These are phyloP conservation scores for Candolleomyces aberdarensis DNA, from an alignment of 768 basidiomycete species.

Conservation along the genomic window DNA sequence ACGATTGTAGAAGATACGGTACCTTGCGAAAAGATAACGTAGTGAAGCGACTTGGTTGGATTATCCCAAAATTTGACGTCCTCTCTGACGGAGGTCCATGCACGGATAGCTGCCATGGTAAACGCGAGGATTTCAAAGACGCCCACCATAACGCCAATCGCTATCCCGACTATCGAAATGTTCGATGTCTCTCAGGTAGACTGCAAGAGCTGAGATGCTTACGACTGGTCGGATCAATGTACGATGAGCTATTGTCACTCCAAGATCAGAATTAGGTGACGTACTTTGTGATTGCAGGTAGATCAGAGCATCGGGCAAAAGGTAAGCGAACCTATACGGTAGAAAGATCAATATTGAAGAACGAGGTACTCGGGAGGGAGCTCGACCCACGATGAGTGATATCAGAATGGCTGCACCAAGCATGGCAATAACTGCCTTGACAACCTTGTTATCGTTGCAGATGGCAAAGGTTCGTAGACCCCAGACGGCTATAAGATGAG, in stretches of 20 bases:
- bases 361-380: no score
- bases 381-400: no score
- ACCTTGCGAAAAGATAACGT: conserved; percentile 11
- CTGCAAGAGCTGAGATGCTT: neutral
- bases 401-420: no score
- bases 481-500: neutral
- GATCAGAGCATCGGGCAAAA: neutral
- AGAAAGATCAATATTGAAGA: no score
- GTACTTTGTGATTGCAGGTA: neutral
- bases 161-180: neutral
- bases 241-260: no score
- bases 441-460: neutral
- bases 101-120: conserved; percentile 2
- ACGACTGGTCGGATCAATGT: conserved; percentile 1
- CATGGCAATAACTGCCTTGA: neutral
- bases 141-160: neutral
- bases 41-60: conserved; percentile 1
- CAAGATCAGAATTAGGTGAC: no score
- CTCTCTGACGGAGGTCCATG: conserved; percentile 1
- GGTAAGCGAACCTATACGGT: neutral
- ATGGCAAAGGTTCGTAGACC: conserved; percentile 6
- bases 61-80: conserved; percentile 3
- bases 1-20: neutral
- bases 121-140: conserved; percentile 2
- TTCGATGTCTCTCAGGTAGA: neutral